These are phyloP conservation scores for Hericium rajendrae DNA, from an alignment of 768 basidiomycete genomes.

Conservation along the genomic window DNA sequence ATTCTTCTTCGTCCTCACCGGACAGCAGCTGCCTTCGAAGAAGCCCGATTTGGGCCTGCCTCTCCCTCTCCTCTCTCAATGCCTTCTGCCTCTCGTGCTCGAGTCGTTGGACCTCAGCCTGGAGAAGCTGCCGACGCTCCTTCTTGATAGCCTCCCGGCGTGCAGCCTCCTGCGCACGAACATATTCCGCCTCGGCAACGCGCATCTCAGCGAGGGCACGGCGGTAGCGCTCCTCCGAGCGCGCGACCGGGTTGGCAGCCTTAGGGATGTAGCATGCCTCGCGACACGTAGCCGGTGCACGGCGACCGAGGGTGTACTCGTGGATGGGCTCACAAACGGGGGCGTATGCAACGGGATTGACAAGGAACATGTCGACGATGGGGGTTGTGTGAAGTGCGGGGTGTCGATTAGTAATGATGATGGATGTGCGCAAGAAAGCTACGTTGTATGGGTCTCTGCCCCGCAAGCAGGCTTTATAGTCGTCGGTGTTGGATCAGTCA, in stretches of 20 bases:
- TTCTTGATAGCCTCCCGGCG: not conserved
- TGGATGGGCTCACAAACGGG: not conserved
- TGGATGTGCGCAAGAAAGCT: not conserved
- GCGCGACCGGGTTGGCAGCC: not conserved
- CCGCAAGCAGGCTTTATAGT: not conserved
- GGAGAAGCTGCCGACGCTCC: not conserved
- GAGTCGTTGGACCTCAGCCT: not conserved
- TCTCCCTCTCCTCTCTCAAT: not conserved
- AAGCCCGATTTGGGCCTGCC: not conserved
- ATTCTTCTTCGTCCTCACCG: not conserved
- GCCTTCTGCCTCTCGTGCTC: not conserved
- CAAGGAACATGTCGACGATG: not conserved
- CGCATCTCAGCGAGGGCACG: constrained; percentile 5
- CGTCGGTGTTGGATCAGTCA: not conserved
- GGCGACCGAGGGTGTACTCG: no score
- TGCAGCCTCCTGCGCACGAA: constrained; percentile 1
- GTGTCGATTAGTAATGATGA: not conserved
- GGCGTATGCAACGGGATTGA: not conserved
- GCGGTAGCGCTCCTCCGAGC: constrained; percentile 6
- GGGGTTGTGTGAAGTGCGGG: not conserved
- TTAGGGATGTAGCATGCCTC: not conserved
- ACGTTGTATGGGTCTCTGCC: not conserved
- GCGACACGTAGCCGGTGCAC: not conserved
- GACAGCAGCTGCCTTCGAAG: not conserved
- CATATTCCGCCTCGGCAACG: constrained; percentile 8